These are phyloP conservation scores for Lentinula boryana DNA, from an alignment of 768 basidiomycete genomes.

Conservation along the genomic window DNA sequence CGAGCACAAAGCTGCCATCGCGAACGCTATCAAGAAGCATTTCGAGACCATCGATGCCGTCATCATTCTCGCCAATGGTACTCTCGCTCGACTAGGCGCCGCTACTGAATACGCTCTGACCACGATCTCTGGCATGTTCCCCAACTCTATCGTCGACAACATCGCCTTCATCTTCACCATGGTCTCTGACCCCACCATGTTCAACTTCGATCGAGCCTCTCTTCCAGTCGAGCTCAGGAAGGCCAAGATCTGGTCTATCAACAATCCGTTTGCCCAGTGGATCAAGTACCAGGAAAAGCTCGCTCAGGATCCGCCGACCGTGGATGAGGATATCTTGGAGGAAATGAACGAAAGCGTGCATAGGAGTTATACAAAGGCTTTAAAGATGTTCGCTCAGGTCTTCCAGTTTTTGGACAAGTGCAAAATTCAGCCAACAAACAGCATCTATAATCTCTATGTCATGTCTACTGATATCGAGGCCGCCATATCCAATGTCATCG, in stretches of 20 bases:
- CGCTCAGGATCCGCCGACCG: not conserved
- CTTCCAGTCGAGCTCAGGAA: not conserved
- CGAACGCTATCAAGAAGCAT: constrained; percentile 14
- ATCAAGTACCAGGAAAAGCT: not conserved
- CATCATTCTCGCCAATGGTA: constrained; percentile 23
- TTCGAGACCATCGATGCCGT: constrained; percentile 17
- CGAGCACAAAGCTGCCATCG: constrained; percentile 19
- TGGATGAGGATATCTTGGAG: not conserved
- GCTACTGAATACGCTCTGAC: constrained; percentile 20
- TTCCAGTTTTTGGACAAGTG: not conserved
- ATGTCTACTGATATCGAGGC: not conserved
- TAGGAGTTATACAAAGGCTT: not conserved
- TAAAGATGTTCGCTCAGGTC: not conserved
- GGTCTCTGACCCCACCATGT: not conserved
- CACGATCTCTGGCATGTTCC: constrained; percentile 15
- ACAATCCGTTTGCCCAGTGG: not conserved
- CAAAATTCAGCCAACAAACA: not conserved
- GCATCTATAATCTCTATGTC: not conserved
- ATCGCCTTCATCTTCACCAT: constrained; percentile 13
- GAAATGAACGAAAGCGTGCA: not conserved
- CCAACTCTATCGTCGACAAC: constrained; percentile 15
- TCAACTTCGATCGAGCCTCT: not conserved
- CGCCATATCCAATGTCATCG: not conserved
- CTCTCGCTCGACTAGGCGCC: constrained; percentile 15
- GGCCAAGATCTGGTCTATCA: not conserved